Evolutionary conservation across 2,329 filamentous ascomycete genomes (phyloP), one percentile per base, ranked within the genome.

Genomic region (Sclerotiophoma versabilis): DNA sequence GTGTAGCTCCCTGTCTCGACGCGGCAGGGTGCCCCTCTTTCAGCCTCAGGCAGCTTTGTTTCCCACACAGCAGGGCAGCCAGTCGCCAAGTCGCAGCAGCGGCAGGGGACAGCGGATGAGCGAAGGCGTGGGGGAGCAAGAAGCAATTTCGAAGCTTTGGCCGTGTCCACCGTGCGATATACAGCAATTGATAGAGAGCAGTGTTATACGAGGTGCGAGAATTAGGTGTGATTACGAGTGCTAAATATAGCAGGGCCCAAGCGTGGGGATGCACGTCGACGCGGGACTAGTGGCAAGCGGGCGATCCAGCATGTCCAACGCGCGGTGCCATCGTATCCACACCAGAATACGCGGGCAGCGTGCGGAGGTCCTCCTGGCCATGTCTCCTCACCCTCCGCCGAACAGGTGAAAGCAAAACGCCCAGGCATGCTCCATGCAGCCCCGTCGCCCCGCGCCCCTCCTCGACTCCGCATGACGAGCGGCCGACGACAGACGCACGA

Each of bases 401-500:
- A 41, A 37, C 38, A 55, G 56, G 58, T 66, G 54, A 51, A 52
- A 46, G 50, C n/a, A 43, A 25, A 44, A 17, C 32, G 22, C 41
- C 44, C 59, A 49, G 61, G 49, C 51, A 65, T 64, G 63, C 54
- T 59, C 58, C 32, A 64, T 62, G 59, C 50, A 45, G 45, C 27
- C 12, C 15, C 46, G 39, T 37, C 19, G 23, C 36, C 33, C 27
- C 27, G 23, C 37, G 37, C 32, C 33, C 45, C 53, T 33, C 41
- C 46, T 14, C 49, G 52, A 49, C 42, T 20, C 36, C 43, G 46
- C 29, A 43, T 23, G 38, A 49, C 47, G 26, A 42, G 14, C 30
- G 22, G 42, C 14, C 12, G 29, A 19, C 44, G 7, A n/a, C 43
- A 23, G 8, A 30, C 25, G 15, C 14, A 36, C 26, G 27, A 41